Percentiles rank a stretch among this genome's conserved stretches.
Conservation (phyloP, 2,329 filamentous ascomycete genomes). For the Apiospora koreana region DNA sequence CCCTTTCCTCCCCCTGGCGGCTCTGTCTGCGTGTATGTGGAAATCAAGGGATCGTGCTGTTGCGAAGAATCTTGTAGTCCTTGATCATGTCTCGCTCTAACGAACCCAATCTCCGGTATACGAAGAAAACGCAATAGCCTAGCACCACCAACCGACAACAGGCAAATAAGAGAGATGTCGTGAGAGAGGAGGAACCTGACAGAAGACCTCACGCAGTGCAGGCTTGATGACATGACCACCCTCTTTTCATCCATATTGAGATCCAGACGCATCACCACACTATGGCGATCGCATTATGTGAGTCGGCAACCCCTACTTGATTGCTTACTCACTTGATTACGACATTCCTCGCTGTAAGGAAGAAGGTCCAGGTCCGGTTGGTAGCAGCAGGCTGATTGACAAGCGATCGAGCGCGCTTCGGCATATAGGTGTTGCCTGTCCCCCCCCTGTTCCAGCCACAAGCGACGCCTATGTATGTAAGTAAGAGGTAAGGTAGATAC, state of each 20-base stretch:
- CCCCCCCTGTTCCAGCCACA: background rate
- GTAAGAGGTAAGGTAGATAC: too few species aligned
- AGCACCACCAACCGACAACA: background rate
- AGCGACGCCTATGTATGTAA: background rate
- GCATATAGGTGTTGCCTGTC: background rate
- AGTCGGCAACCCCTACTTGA: background rate
- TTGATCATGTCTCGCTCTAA: background rate
- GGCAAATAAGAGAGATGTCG: background rate
- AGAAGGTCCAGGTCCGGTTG: background rate
- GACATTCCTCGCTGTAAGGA: background rate
- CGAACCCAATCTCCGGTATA: background rate
- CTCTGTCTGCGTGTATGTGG: background rate
- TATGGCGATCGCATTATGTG: background rate
- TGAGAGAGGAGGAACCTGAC: background rate
- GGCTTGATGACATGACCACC: background rate
- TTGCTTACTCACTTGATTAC: background rate
- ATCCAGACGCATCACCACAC: background rate
- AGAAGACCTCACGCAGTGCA: background rate
- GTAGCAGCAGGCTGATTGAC: background rate
- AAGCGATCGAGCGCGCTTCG: background rate
- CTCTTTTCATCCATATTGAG: constrained; percentile 7
- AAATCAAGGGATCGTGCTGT: background rate
- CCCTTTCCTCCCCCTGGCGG: background rate
- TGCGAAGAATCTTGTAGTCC: background rate
- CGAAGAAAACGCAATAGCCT: too few species aligned